phyloP scores from a whole-genome alignment of 441 rosid genomes.

The Pelargonium citronellum region DNA sequence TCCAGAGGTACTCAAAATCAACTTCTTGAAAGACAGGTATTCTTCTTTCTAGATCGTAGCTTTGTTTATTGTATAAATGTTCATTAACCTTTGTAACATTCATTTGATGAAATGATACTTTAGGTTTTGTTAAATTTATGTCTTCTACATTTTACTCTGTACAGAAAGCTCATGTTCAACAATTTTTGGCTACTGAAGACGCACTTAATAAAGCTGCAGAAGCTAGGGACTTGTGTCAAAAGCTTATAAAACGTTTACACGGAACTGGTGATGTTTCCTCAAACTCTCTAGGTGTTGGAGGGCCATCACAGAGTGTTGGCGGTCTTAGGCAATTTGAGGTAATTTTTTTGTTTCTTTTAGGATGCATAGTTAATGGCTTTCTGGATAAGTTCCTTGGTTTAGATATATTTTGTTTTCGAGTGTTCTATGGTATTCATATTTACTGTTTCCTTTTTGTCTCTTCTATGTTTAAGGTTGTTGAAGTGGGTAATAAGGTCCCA shows the following conservation, averaged over 20 bases:
- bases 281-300: slow-evolving; percentile 27
- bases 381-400: neutral
- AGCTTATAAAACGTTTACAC: slow-evolving; percentile 62
- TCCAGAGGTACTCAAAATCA: slow-evolving; percentile 76
- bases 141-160: slow-evolving; percentile 20
- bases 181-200: slow-evolving; percentile 90
- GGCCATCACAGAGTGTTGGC: slow-evolving; percentile 19
- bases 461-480: too few species aligned
- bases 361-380: neutral
- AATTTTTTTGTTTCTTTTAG: slow-evolving; percentile 13
- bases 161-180: slow-evolving; percentile 95
- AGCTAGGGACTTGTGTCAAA: slow-evolving; percentile 68
- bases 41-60: slow-evolving; percentile 17
- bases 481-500: too few species aligned
- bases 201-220: slow-evolving; percentile 82
- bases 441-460: neutral
- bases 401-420: neutral
- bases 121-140: slow-evolving; percentile 6
- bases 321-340: slow-evolving; percentile 83
- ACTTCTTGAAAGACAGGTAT: slow-evolving; percentile 91
- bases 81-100: neutral
- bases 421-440: neutral
- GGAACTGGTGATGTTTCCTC: slow-evolving; percentile 64
- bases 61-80: slow-evolving; percentile 12
- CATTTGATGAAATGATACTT: neutral